These are phyloP conservation scores for Pythium myriotylum DNA, from an alignment of 352 stramenopile species.

Conservation along the genomic window DNA sequence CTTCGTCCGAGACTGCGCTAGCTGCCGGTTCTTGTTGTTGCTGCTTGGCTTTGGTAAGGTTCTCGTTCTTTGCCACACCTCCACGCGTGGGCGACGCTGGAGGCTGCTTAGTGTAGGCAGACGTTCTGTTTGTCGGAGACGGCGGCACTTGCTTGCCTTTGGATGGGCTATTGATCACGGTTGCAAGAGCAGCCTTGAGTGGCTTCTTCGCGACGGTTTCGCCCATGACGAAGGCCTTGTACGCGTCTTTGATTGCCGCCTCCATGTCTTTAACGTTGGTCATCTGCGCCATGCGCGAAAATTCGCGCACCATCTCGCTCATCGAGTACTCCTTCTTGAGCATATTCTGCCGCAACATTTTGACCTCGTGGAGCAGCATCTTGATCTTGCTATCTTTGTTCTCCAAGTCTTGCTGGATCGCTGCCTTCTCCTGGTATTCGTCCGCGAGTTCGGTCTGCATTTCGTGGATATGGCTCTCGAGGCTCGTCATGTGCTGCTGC, in stretches of 20 bases:
- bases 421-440: conserved; percentile 68
- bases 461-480: conserved; percentile 73
- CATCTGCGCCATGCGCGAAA: conserved; percentile 69
- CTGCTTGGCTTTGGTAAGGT: conserved; percentile 6
- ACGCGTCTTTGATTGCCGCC: conserved; percentile 76
- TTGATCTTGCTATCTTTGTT: conserved; percentile 80
- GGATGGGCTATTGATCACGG: conserved; percentile 7
- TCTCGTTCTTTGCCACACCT: neutral
- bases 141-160: conserved; percentile 15
- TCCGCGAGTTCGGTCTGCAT: conserved; percentile 80
- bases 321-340: conserved; percentile 82
- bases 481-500: conserved; percentile 50
- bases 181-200: conserved; percentile 28
- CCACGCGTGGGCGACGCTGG: conserved; percentile 8
- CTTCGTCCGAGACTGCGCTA: conserved; percentile 36
- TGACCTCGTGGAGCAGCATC: conserved; percentile 74
- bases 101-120: neutral
- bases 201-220: conserved; percentile 68
- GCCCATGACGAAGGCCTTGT: conserved; percentile 74
- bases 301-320: conserved; percentile 80
- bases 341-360: conserved; percentile 67
- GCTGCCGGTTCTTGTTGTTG: conserved; percentile 6
- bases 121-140: neutral
- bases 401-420: conserved; percentile 62
- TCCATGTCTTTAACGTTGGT: conserved; percentile 84